Base-by-base conservation (phyloP, 108 stramenopile species). In the Skeletonema menzelii region DNA sequence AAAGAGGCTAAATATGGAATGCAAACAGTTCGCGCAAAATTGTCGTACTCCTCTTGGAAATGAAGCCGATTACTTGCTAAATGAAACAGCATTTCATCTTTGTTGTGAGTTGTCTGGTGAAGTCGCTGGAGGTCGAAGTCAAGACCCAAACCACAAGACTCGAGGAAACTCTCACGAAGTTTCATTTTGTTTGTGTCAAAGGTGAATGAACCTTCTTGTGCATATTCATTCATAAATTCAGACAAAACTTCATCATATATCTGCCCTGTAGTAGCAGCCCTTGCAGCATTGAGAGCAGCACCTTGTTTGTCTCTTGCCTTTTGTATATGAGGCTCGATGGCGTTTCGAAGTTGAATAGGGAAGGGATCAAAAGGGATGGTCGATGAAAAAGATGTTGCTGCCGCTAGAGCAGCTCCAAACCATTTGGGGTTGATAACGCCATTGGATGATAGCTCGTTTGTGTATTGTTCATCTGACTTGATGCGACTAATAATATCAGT, bases 401-500 rank as follows among this genome's bases (percentile, higher is more conserved):
- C 64, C 27, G 86, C 67, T 24, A 89, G 3, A 19, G 73, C 28
- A 11, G 82, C 35, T n/a, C 88, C 86, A 72, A 89, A 89, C 88
- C 88, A 89, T 44, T 88, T 77, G 1, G 81, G 67, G 40, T 76
- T 77, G 32, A 38, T 47, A 1, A 11, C 28, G 34, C 56, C 35
- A 27, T 53, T 72, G 7, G 57, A 1, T 47, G 47, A 22, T 42
- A 65, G 56, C 42, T 28, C 11, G 11, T 67, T 28, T 58, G 31
- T 59, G 32, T 47, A 13, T 27, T 44, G 15, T 37, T 32, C 24
- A 61, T 44, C 20, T 12, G 67, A 24, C 8, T 60, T 64, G 47
- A 90, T 87, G 6, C 68, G 78, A 13, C 37, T 3, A 20, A 91
- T 81, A 11, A 84, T 75, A 70, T 91, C 88, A 2, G 87, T 91